Evolutionary conservation across 2,329 filamentous ascomycete genomes (phyloP).

Genomic region (Trichoderma sp.): DNA sequence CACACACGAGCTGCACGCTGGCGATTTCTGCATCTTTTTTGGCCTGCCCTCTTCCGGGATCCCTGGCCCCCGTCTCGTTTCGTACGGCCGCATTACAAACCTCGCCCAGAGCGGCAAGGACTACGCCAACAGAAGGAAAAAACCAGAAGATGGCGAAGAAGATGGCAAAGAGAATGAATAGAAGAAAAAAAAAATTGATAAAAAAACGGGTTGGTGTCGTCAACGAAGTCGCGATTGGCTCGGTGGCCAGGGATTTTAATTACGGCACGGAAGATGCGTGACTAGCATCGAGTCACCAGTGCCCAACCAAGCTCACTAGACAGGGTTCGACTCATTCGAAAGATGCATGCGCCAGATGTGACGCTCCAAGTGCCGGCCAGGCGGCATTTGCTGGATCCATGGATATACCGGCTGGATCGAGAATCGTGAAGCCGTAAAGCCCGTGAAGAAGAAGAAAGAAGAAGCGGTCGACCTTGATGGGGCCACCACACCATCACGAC

Average conservation of each 20-base stretch:
- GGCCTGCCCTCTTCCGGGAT: background rate
- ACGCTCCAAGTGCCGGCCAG: constrained; percentile 14
- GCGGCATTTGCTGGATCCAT: constrained; percentile 4
- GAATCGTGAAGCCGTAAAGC: background rate
- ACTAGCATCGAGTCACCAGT: constrained; percentile 15
- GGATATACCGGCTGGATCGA: background rate
- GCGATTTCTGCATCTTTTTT: background rate
- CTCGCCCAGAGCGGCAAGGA: background rate
- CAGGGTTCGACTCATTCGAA: constrained; percentile 17
- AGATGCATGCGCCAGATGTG: constrained; percentile 14
- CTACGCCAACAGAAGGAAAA: background rate
- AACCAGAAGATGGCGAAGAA: background rate
- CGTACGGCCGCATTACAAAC: background rate
- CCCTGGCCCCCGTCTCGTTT: background rate
- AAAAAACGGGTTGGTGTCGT: background rate
- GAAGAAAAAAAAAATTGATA: background rate
- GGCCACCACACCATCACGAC: constrained; percentile 14
- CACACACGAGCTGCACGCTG: background rate
- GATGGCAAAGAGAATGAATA: background rate
- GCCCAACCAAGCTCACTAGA: constrained; percentile 11
- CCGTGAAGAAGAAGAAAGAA: background rate
- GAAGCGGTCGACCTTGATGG: background rate
- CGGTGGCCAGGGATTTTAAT: constrained; percentile 9
- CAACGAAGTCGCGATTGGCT: constrained; percentile 9
- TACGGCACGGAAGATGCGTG: constrained; percentile 4